phyloP scores from a whole-genome alignment of 257 asterid genomes.

The Solanum lignicaule region DNA sequence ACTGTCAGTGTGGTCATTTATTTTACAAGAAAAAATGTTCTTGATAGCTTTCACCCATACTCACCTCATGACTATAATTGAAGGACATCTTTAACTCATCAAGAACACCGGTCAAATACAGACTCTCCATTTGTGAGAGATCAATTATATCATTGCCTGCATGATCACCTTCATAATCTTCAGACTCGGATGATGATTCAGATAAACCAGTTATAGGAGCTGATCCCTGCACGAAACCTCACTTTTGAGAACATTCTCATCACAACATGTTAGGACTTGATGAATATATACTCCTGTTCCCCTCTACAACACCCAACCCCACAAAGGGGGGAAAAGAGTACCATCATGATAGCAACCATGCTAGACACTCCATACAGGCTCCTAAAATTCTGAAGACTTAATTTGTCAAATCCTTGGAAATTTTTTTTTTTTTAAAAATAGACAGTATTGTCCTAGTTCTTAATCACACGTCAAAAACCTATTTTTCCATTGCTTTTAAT shows the following conservation, averaged over 20 bases:
- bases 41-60: neutral
- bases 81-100: slow-evolving; percentile 83
- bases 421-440: neutral
- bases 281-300: neutral
- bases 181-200: slow-evolving; percentile 72
- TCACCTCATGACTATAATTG: slow-evolving; percentile 69
- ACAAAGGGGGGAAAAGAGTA: neutral
- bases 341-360: neutral
- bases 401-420: neutral
- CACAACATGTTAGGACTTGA: neutral
- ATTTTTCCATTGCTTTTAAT: neutral
- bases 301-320: neutral
- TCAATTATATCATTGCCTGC: slow-evolving; percentile 33
- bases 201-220: slow-evolving; percentile 59
- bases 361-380: neutral
- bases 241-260: neutral
- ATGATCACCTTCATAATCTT: slow-evolving; percentile 42
- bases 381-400: neutral
- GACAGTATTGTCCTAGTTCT: neutral
- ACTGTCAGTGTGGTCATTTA: neutral
- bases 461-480: neutral
- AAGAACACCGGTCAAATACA: slow-evolving; percentile 70
- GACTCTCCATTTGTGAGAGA: slow-evolving; percentile 38
- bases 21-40: neutral
- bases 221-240: slow-evolving; percentile 42